Evolutionary conservation across 2,329 filamentous ascomycete genomes (phyloP), one percentile per base, ranked within the genome.

Genomic region (Aciculosporium take): DNA sequence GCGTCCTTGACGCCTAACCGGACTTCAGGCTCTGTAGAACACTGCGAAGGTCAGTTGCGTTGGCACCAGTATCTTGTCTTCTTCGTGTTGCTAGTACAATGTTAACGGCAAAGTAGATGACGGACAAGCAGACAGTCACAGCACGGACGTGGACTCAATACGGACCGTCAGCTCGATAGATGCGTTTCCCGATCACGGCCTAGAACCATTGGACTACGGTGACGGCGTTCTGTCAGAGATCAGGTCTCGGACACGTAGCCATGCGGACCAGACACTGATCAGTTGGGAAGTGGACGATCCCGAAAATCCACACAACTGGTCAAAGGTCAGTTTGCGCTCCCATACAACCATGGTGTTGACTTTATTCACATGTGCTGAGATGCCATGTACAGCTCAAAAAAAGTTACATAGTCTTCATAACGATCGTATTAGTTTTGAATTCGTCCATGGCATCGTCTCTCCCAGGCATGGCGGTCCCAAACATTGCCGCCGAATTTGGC

Each of bases 391-490:
- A 77, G 69, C 50, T 48, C 37, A 74, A 67, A 49, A 83, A 83
- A 52, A 47, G 59, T 2, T 59, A 63, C 29, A 66, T 82, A 5
- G 52, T 79, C 2, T 51, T 73, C 21, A 65, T 72, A 0, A 69
- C 70, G 1, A 74, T 76, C 59, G 54, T 71, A 47, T 66, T 71
- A 40, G 76, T 83, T 33, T 64, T 81, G 53, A 84, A 84, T 56
- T 76, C 71, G 21, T 83, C 79, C 8, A 73, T 84, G 59, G 74
- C 72, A 1, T 80, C 73, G 32, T 67, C 76, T 0, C 63, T 84
- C 5, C 76, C 79, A 1, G 74, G 75, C 42, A 79, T 79, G 55
- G 74, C 75, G 12, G 67, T 76, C 2, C 65, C 70, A 2, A 69
- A 66, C 39, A 79, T 83, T 36, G 62, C 68, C 3, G 53, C 58